A percentile compares a stretch with the other conserved stretches of the same genome.
Evolutionary conservation across 768 basidiomycete genomes (phyloP).

Genomic region (Agrocybe praecox): DNA sequence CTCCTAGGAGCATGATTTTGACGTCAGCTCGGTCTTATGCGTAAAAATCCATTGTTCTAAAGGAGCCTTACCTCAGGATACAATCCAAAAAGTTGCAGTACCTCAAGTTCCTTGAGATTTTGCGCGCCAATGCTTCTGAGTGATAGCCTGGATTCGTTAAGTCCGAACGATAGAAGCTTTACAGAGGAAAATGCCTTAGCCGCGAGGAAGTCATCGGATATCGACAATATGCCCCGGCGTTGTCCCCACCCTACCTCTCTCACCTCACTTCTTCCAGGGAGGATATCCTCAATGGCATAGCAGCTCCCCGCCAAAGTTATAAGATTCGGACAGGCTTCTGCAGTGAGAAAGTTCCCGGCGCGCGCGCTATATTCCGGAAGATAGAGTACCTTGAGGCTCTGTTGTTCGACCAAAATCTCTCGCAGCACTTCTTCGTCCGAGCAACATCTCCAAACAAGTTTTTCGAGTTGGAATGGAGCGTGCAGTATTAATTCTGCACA

Average conservation of each 20-base stretch:
- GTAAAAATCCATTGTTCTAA: too few species aligned
- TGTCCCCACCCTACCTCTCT: background rate
- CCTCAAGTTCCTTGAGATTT: too few species aligned
- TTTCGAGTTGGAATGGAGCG: background rate
- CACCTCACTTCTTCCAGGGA: background rate
- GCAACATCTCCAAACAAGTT: background rate
- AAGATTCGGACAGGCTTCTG: background rate
- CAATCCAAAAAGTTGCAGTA: too few species aligned
- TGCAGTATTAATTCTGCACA: background rate
- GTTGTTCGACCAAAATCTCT: background rate
- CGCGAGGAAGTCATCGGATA: too few species aligned
- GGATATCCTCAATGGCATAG: background rate
- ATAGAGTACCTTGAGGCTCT: background rate
- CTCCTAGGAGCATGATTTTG: too few species aligned
- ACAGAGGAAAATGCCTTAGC: too few species aligned
- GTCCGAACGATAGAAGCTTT: too few species aligned
- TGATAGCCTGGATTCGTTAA: too few species aligned
- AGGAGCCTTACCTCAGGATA: too few species aligned
- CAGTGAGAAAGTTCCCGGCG: background rate
- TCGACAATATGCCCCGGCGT: too few species aligned
- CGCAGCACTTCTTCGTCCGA: background rate
- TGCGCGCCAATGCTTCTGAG: too few species aligned
- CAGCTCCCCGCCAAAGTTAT: background rate
- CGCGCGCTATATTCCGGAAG: background rate
- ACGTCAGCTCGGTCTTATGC: too few species aligned